Base-by-base conservation (phyloP, 2,329 filamentous ascomycete genomes). In the Lasiodiplodia theobromae region DNA sequence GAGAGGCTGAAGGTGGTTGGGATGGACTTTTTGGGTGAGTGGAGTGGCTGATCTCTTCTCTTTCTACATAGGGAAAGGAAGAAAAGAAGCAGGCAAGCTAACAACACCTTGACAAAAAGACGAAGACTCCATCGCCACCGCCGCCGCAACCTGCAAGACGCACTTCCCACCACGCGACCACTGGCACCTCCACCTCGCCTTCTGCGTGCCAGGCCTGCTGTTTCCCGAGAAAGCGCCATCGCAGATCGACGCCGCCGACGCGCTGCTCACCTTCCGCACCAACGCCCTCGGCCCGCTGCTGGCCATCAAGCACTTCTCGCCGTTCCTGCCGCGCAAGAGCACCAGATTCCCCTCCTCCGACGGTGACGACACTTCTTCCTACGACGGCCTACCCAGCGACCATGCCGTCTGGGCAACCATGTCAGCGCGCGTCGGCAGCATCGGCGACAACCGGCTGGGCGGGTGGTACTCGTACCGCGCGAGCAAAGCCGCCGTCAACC, bases 381-480 rank as follows among this genome's bases (percentile, higher is more conserved):
- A 76, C 53, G 60, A 73, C 37, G 74, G 77, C 23, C 72, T 81
- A 0, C 81, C 91, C 0, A 0, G 14, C 1, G 68, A 72, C 0
- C 83, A 86, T 67, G 88, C 92, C 0, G 86, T 89, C 2, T 92
- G 90, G 84, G 86, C 91, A n/a, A 87, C 87, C 74, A 91, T 94
- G 88, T 90, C 91, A 6, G 93, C 92, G 2, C 88, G 93, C 53
- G 91, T 96, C 0, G 92, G 92, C 11, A 91, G 87, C 38, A 91
- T 91, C 25, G 82, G 86, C 0, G 92, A 95, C 73, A 95, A 96
- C 74, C 76, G 80, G 2, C 82, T 89, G 0, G 93, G 92, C 2
- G 93, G 93, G 0, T 96, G 92, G 93, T 96, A 93, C 78, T 89
- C 86, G 68, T 96, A 96, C 78, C 89, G 93, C 16, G 87, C 90